These are phyloP conservation scores for Pseudogymnoascus sp. DNA, from an alignment of 2,329 filamentous ascomycete genomes.

Conservation along the genomic window DNA sequence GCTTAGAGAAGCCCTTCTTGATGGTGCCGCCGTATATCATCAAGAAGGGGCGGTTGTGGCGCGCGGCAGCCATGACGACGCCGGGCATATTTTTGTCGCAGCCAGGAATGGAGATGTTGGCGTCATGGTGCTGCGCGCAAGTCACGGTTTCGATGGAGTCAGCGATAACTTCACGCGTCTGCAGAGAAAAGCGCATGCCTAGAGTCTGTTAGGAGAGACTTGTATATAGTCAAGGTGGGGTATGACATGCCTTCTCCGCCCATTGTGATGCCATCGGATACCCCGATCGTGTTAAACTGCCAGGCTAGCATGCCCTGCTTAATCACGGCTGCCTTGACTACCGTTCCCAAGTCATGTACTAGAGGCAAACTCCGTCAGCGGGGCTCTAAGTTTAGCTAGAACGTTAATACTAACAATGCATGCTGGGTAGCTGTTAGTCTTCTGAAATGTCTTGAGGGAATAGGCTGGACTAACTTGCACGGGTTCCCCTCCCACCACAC, in stretches of 20 bases:
- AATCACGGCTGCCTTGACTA: slow-evolving; percentile 72
- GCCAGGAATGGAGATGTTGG: slow-evolving; percentile 84
- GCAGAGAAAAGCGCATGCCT: slow-evolving; percentile 89
- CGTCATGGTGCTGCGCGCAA: slow-evolving; percentile 84
- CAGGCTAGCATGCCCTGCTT: slow-evolving; percentile 84
- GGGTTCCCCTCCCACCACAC: slow-evolving; percentile 98
- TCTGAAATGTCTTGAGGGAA: too few species aligned
- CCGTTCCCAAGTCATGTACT: slow-evolving; percentile 77
- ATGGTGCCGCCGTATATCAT: slow-evolving; percentile 97
- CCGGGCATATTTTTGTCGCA: slow-evolving; percentile 99
- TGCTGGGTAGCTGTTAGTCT: too few species aligned
- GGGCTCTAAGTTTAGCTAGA: too few species aligned
- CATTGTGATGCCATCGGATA: too few species aligned
- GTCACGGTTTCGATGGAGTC: slow-evolving; percentile 92
- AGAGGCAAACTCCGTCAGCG: too few species aligned
- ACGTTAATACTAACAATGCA: too few species aligned
- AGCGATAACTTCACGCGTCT: slow-evolving; percentile 85
- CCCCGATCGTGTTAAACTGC: too few species aligned
- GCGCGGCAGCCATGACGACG: slow-evolving; percentile 79
- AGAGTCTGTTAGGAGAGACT: too few species aligned
- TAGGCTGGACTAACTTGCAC: slow-evolving; percentile 72
- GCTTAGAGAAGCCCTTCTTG: slow-evolving; percentile 70
- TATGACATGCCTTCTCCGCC: too few species aligned
- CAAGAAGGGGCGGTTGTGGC: slow-evolving; percentile 84
- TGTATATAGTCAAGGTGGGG: too few species aligned